Evolutionary conservation across 768 basidiomycete species (phyloP).

Genomic region (Mycena polygramma): DNA sequence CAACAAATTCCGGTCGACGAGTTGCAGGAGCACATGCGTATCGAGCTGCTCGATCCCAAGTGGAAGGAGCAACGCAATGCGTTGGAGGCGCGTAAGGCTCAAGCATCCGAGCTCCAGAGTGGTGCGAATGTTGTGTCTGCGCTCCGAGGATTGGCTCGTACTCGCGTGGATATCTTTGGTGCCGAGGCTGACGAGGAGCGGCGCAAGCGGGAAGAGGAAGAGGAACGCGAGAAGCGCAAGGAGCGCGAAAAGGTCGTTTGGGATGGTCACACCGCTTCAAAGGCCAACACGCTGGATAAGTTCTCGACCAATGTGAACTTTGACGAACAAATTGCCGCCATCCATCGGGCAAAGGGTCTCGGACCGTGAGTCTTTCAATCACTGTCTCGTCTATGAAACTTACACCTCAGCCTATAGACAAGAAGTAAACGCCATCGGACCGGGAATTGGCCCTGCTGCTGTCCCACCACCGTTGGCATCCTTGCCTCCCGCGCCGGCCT

Average conservation of each 20-base stretch:
- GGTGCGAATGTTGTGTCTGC: constrained; percentile 96
- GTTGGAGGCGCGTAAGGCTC: constrained; percentile 90
- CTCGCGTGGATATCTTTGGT: constrained; percentile 98
- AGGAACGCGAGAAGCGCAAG: constrained; percentile 82
- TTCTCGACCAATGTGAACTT: constrained; percentile 95
- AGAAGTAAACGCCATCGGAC: constrained; percentile 85
- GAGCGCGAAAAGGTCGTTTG: constrained; percentile 97
- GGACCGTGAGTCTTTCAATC: constrained; percentile 73
- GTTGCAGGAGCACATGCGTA: constrained; percentile 97
- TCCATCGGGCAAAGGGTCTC: constrained; percentile 93
- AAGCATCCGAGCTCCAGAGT: constrained; percentile 87
- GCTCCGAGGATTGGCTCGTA: constrained; percentile 91
- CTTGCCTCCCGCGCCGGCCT: constrained; percentile 77
- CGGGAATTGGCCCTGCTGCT: constrained; percentile 88
- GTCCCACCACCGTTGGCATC: constrained; percentile 74
- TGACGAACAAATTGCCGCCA: constrained; percentile 98
- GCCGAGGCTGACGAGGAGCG: constrained; percentile 93
- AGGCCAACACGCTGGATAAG: constrained; percentile 91
- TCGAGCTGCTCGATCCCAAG: constrained; percentile 95
- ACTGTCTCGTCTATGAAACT: background rate
- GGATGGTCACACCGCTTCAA: constrained; percentile 98
- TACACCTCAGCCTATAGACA: constrained; percentile 57
- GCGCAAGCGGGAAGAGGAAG: constrained; percentile 88
- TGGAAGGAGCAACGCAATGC: constrained; percentile 97
- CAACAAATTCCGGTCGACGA: constrained; percentile 97